These are phyloP conservation scores for Neurospora sp. DNA, from an alignment of 495 filamentous ascomycete genomes.

Conservation along the genomic window DNA sequence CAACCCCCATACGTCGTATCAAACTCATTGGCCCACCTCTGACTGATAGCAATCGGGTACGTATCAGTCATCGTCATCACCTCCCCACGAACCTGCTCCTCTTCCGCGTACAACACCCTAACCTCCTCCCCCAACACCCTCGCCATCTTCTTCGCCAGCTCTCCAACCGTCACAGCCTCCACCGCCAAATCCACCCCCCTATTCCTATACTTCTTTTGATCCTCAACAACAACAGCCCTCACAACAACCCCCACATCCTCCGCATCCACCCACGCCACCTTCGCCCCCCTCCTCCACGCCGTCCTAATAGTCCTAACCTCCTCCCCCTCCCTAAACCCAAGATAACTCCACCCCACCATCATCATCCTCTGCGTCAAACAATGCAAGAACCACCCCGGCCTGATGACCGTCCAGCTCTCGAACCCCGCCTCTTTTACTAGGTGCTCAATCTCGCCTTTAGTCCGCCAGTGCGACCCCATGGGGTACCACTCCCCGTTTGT, in stretches of 20 bases:
- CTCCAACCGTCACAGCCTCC: neutral
- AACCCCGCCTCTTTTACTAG: neutral
- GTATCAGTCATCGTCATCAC: neutral
- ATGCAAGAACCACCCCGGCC: neutral
- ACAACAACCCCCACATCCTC: neutral
- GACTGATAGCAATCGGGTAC: neutral
- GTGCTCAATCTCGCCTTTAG: rapidly evolving
- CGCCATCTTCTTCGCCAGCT: neutral
- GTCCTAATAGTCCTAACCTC: neutral
- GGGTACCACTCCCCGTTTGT: neutral
- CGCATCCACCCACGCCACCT: neutral
- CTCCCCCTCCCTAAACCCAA: neutral
- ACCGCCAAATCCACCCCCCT: neutral
- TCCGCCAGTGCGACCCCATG: neutral
- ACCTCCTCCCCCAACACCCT: neutral
- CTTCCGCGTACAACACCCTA: neutral
- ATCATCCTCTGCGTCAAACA: neutral
- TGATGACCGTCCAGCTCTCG: neutral
- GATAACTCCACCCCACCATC: neutral
- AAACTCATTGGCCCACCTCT: neutral
- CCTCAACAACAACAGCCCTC: neutral
- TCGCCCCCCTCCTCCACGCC: neutral
- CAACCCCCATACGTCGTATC: neutral
- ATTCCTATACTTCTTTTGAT: neutral
- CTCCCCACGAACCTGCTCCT: neutral